phyloP scores from a whole-genome alignment of 2,329 filamentous ascomycete species.

The Bipolaris cookei region DNA sequence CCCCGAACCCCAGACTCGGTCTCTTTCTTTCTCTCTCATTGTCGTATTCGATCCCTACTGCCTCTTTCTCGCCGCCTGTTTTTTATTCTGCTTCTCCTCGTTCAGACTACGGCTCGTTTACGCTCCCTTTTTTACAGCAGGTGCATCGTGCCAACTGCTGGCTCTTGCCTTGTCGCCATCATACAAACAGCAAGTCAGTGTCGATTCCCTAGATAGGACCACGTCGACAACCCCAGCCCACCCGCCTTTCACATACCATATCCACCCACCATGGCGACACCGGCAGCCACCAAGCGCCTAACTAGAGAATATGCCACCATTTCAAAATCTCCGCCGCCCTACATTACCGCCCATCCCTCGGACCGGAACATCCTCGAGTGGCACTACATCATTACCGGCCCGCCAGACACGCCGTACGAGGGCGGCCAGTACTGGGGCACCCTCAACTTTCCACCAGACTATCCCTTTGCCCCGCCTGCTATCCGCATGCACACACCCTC shows the following conservation, averaged over 20 bases:
- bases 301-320: constrained; percentile 70
- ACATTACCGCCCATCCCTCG: constrained; percentile 86
- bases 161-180: constrained; percentile 11
- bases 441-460: constrained; percentile 91
- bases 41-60: background rate
- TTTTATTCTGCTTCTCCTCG: background rate
- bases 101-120: background rate
- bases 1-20: background rate
- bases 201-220: constrained; percentile 1
- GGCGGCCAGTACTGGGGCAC: constrained; percentile 98
- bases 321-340: constrained; percentile 80
- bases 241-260: constrained; percentile 4
- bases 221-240: constrained; percentile 5
- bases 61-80: background rate
- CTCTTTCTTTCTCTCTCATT: background rate
- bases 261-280: constrained; percentile 46
- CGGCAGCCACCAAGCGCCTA: constrained; percentile 55
- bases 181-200: constrained; percentile 8
- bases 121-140: background rate
- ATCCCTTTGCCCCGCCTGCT: constrained; percentile 94
- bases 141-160: background rate
- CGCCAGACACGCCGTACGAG: constrained; percentile 91
- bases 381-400: constrained; percentile 95
- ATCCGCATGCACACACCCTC: constrained; percentile 99
- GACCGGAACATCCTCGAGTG: constrained; percentile 92